Conservation (phyloP, 345 rosid genomes). For the Rhizophora mangle region DNA sequence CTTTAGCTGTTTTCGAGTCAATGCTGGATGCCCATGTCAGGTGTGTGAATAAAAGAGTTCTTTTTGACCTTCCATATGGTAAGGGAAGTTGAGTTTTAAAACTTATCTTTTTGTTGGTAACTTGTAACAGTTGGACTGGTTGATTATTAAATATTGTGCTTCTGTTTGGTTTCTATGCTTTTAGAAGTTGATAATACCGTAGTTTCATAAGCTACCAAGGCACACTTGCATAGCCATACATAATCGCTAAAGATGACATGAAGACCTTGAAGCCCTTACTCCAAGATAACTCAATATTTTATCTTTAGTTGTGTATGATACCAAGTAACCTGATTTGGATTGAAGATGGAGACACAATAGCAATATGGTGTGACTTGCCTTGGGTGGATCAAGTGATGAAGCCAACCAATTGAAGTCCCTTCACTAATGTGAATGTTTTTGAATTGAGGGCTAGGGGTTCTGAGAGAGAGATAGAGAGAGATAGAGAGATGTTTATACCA, state of each 20-base stretch:
- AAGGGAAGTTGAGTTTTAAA: neutral
- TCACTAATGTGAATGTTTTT: neutral
- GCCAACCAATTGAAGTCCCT: neutral
- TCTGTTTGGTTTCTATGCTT: neutral
- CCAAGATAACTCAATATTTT: too few relatives aligned
- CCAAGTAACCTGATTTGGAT: too few relatives aligned
- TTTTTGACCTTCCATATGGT: neutral
- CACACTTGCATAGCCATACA: neutral
- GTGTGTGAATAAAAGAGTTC: constrained; percentile 31
- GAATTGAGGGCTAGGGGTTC: too few relatives aligned
- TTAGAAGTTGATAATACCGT: neutral
- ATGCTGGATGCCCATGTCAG: constrained; percentile 96
- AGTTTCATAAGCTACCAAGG: neutral
- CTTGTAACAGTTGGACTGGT: neutral
- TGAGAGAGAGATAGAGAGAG: too few relatives aligned
- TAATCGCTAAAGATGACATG: neutral
- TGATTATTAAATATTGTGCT: neutral
- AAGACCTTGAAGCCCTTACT: neutral
- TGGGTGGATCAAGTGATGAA: constrained; percentile 1
- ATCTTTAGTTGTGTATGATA: too few relatives aligned
- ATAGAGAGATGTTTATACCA: too few relatives aligned
- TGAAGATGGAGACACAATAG: neutral
- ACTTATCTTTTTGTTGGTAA: neutral
- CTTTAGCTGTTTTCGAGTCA: constrained; percentile 94
- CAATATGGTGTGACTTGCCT: neutral